Conservation (phyloP, 1,139 yeast species). For the Debaryomyces sp. region DNA sequence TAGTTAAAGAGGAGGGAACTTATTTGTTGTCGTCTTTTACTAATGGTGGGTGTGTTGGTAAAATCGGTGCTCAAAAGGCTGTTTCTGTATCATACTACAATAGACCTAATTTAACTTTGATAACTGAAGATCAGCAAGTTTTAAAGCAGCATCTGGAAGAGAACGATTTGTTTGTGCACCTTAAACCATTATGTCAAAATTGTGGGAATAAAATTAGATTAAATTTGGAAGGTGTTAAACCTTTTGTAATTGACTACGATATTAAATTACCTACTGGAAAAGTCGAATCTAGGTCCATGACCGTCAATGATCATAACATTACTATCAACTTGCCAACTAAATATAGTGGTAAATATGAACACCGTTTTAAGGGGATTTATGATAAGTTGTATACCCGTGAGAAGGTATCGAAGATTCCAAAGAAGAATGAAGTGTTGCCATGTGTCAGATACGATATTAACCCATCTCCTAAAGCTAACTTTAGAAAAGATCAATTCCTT, state of each 20-base stretch:
- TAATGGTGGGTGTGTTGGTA: constrained; percentile 75
- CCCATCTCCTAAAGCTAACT: constrained; percentile 60
- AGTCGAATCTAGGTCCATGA: constrained; percentile 36
- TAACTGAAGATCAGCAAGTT: constrained; percentile 18
- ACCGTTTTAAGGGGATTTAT: constrained; percentile 61
- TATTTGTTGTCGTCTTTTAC: constrained; percentile 60
- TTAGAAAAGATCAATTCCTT: constrained; percentile 49
- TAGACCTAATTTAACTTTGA: constrained; percentile 53
- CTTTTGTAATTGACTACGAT: constrained; percentile 73
- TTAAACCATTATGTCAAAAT: constrained; percentile 39
- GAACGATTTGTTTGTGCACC: constrained; percentile 18
- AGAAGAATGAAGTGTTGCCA: constrained; percentile 33
- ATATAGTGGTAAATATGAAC: constrained; percentile 60
- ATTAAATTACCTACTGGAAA: constrained; percentile 62
- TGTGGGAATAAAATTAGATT: constrained; percentile 28
- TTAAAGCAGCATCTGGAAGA: constrained; percentile 24
- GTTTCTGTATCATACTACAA: constrained; percentile 54
- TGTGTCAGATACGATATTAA: constrained; percentile 61
- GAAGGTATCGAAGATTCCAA: constrained; percentile 30
- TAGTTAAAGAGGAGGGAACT: constrained; percentile 58
- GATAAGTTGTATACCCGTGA: constrained; percentile 66
- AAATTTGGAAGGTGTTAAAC: constrained; percentile 59
- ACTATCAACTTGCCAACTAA: constrained; percentile 37
- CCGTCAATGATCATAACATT: constrained; percentile 28
- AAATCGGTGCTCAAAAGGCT: constrained; percentile 35